Percentiles rank a stretch among this genome's conserved stretches.
These are phyloP conservation scores for Tricladium varicosporioides DNA, from an alignment of 2,329 filamentous ascomycete species.

Conservation along the genomic window DNA sequence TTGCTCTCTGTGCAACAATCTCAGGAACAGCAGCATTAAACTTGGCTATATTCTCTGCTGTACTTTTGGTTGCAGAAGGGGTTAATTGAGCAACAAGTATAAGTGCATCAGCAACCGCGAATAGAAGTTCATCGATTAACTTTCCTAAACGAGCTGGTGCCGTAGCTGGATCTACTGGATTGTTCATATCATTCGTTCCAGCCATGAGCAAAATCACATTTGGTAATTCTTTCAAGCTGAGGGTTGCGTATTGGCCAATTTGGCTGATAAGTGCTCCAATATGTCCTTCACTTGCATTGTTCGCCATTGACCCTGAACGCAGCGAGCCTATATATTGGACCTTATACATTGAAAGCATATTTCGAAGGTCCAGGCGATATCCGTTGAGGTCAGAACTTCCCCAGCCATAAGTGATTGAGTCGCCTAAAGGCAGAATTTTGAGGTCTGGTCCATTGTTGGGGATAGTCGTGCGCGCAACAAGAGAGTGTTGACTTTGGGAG, in stretches of 20 bases:
- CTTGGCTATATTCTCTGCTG: background rate
- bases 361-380: slow-evolving; percentile 19
- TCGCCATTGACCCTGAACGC: slow-evolving; percentile 29
- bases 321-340: slow-evolving; percentile 31
- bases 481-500: background rate
- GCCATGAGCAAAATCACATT: background rate
- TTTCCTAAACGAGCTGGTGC: slow-evolving; percentile 33
- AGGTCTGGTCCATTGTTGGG: background rate
- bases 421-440: background rate
- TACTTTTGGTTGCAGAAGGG: background rate
- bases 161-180: slow-evolving; percentile 20
- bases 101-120: slow-evolving; percentile 31
- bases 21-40: slow-evolving; percentile 7
- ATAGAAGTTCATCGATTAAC: slow-evolving; percentile 33
- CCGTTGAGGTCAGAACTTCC: background rate
- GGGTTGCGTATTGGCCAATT: slow-evolving; percentile 19
- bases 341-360: slow-evolving; percentile 20
- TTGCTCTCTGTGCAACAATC: background rate
- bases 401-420: slow-evolving; percentile 1
- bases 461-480: background rate
- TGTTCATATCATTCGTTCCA: slow-evolving; percentile 16
- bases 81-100: slow-evolving; percentile 38
- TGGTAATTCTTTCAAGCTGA: slow-evolving; percentile 1
- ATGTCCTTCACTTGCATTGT: slow-evolving; percentile 34
- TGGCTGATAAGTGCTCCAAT: slow-evolving; percentile 30